These are phyloP conservation scores for Pythium sp. DNA, from an alignment of 352 stramenopile genomes.

Conservation along the genomic window DNA sequence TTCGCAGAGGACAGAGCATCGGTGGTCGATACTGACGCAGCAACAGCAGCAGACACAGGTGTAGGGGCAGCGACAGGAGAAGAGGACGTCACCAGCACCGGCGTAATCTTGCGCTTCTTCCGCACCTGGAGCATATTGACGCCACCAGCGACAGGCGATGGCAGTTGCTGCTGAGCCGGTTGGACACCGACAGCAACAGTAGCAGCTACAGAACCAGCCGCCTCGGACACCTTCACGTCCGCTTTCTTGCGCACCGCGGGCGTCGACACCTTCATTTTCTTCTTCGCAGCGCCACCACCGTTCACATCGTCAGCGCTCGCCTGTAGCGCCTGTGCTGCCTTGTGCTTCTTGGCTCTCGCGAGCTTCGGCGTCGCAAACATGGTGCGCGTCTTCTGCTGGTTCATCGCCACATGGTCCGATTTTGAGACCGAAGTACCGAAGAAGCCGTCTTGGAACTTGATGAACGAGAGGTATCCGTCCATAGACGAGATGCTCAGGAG, in stretches of 20 bases:
- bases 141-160: constrained; percentile 8
- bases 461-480: constrained; percentile 95
- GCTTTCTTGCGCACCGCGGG: constrained; percentile 23
- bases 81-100: constrained; percentile 29
- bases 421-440: constrained; percentile 41
- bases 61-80: background rate
- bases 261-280: constrained; percentile 25
- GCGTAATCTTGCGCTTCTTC: constrained; percentile 81
- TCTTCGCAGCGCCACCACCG: constrained; percentile 17
- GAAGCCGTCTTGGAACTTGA: constrained; percentile 90
- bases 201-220: background rate
- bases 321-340: constrained; percentile 8
- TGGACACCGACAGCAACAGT: background rate
- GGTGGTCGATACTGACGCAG: background rate
- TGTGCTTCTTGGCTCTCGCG: constrained; percentile 50
- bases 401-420: constrained; percentile 41
- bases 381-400: constrained; percentile 43
- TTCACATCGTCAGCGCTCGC: constrained; percentile 5
- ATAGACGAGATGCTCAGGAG: constrained; percentile 93
- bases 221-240: constrained; percentile 2
- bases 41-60: background rate
- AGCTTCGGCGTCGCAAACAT: constrained; percentile 71
- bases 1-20: background rate
- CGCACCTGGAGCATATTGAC: constrained; percentile 76
- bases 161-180: constrained; percentile 10